These are phyloP conservation scores for Prorocentrum cordatum DNA, from an alignment of 169 alveolate genomes.

Conservation along the genomic window DNA sequence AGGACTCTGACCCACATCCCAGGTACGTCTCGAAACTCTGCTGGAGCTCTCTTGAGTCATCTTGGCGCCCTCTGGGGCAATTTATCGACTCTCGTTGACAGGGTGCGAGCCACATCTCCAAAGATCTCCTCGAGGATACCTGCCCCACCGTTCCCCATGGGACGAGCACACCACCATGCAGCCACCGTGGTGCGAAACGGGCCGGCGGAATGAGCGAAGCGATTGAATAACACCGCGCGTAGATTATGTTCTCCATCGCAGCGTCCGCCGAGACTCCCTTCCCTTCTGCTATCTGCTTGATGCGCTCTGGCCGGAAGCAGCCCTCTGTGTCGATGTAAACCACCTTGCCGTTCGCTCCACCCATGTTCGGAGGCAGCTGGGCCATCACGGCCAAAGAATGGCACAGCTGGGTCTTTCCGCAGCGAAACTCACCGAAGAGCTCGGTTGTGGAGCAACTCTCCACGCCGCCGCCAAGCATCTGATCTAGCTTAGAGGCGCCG, in stretches of 20 bases:
- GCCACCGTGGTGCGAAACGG: too few species aligned
- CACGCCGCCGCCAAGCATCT: slow-evolving; percentile 36
- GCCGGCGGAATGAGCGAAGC: too few species aligned
- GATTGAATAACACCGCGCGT: too few species aligned
- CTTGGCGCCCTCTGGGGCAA: too few species aligned
- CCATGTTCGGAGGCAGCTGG: slow-evolving; percentile 89
- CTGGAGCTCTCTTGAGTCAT: too few species aligned
- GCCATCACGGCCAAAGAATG: slow-evolving; percentile 91
- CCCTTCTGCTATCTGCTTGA: slow-evolving; percentile 93
- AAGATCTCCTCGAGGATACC: too few species aligned
- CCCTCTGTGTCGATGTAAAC: slow-evolving; percentile 99
- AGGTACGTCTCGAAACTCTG: too few species aligned
- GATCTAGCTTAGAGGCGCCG: slow-evolving; percentile 2
- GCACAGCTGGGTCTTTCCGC: slow-evolving; percentile 85
- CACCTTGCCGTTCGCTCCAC: slow-evolving; percentile 89
- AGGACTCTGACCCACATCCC: too few species aligned
- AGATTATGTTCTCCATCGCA: slow-evolving; percentile 94
- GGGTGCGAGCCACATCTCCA: too few species aligned
- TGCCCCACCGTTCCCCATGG: too few species aligned
- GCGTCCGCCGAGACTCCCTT: slow-evolving; percentile 82
- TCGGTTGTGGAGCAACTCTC: slow-evolving; percentile 60
- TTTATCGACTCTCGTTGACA: too few species aligned
- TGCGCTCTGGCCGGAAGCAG: slow-evolving; percentile 98
- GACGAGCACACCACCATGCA: too few species aligned
- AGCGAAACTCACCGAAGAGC: slow-evolving; percentile 41